Evolutionary conservation across 2,329 filamentous ascomycete species (phyloP), one percentile per base, ranked within the genome.

Genomic region (Fusarium sp.): DNA sequence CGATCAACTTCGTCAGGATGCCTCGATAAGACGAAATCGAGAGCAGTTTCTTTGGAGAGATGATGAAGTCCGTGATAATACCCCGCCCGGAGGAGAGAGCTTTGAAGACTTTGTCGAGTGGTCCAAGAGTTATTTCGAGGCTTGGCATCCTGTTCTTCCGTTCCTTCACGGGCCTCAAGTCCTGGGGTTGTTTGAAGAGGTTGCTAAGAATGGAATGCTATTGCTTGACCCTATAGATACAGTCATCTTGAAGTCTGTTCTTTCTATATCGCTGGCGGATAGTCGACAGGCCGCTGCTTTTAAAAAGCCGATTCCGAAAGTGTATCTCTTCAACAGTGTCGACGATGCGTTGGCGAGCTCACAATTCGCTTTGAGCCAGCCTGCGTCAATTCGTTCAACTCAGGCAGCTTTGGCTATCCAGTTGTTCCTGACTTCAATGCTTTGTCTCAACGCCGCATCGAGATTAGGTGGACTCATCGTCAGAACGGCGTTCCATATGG

Each of bases 71-170:
- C 42, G 47, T 5, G 5, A 12, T 80, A 8, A 74, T 68, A 19
- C 47, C 30, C 19, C 11, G 43, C 18, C 43, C 18, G 8, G 19
- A 23, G 13, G 23, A 64, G 63, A 11, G 3, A 74, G 77, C 0
- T 89, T 89, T 66, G 85, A 88, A 13, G 81, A 86, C 23, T 79
- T 89, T 21, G 80, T 88, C 2, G 76, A 81, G 7, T 88, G 86
- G 85, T 87, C 86, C 10, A 82, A 81, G 54, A 85, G 83, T 52
- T 90, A 89, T 69, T 90, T 90, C 67, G 83, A 88, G 30, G 83
- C 86, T 21, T 90, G 88, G 88, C 88, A 90, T 71, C 85, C 87
- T 1, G 82, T 87, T 5, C 86, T 89, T 46, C 88, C 88, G 0
- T 90, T 88, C 60, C 80, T 90, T 9, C 86, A 89, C 71, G 88